Conservation (phyloP, 2,329 filamentous ascomycete species). For the Xylaria sp. region DNA sequence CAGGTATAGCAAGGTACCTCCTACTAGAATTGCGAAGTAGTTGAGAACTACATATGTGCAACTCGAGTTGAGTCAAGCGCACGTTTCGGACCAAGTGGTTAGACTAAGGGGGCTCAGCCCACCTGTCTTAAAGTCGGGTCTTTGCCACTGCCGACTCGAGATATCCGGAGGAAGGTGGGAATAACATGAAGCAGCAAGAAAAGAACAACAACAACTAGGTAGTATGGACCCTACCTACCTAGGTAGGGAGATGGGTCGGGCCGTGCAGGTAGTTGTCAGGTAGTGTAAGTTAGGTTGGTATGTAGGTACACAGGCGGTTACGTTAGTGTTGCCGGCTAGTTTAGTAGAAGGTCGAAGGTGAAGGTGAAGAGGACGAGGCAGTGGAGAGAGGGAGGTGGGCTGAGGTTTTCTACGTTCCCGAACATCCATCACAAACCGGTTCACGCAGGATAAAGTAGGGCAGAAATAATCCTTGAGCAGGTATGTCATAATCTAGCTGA, state of each 20-base stretch:
- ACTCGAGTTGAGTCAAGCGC: slow-evolving; percentile 21
- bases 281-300: background rate
- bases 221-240: slow-evolving; percentile 23
- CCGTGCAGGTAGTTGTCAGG: too few relatives aligned
- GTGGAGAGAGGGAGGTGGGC: slow-evolving; percentile 18
- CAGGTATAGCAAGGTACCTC: background rate
- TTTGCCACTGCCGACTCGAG: slow-evolving; percentile 13
- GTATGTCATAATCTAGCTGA: slow-evolving; percentile 33
- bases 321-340: background rate
- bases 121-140: slow-evolving; percentile 17
- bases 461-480: slow-evolving; percentile 31
- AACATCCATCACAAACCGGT: slow-evolving; percentile 15
- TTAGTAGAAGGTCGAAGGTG: background rate
- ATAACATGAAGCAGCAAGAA: slow-evolving; percentile 8
- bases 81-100: slow-evolving; percentile 10
- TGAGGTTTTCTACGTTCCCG: slow-evolving; percentile 25
- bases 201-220: background rate
- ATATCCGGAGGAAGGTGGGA: slow-evolving; percentile 1
- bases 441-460: slow-evolving; percentile 20
- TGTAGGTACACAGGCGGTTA: background rate
- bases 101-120: slow-evolving; percentile 16
- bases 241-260: slow-evolving; percentile 11
- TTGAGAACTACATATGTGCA: slow-evolving; percentile 20
- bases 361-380: background rate
- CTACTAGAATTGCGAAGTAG: background rate